phyloP scores from a whole-genome alignment of 345 rosid genomes.

The Salix udensis region DNA sequence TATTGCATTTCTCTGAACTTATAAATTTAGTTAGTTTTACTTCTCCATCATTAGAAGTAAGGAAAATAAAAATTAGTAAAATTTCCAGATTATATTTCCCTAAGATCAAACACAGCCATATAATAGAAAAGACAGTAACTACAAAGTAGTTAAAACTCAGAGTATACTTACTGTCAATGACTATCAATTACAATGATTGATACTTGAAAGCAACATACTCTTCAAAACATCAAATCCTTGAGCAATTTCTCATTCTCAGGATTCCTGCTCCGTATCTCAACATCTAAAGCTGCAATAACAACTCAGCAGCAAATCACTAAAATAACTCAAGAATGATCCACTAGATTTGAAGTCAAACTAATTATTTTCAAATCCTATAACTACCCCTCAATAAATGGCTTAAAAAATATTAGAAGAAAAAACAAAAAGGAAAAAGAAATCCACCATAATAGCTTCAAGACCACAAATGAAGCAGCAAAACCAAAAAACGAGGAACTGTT shows the following conservation, averaged over 20 bases:
- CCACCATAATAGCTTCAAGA: background rate
- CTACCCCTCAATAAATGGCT: background rate
- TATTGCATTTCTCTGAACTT: background rate
- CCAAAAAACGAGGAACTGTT: background rate
- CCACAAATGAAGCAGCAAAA: background rate
- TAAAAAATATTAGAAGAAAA: background rate
- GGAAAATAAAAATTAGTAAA: background rate
- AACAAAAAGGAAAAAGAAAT: background rate
- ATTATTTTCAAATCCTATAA: background rate
- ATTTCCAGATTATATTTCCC: background rate
- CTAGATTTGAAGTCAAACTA: background rate
- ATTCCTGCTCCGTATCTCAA: slow-evolving; percentile 29
- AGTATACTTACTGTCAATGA: slow-evolving; percentile 7
- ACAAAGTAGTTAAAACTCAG: background rate
- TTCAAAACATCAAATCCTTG: slow-evolving; percentile 32
- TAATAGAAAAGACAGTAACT: background rate
- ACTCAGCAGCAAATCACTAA: background rate
- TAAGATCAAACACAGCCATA: background rate
- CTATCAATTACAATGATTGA: background rate
- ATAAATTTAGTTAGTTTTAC: background rate
- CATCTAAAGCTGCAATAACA: slow-evolving; percentile 34
- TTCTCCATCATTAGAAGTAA: background rate
- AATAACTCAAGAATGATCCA: background rate
- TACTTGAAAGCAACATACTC: slow-evolving; percentile 17
- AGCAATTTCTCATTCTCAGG: slow-evolving; percentile 36